Base-by-base conservation (phyloP, 495 filamentous ascomycete species). In the Articulospora tetracladia region DNA sequence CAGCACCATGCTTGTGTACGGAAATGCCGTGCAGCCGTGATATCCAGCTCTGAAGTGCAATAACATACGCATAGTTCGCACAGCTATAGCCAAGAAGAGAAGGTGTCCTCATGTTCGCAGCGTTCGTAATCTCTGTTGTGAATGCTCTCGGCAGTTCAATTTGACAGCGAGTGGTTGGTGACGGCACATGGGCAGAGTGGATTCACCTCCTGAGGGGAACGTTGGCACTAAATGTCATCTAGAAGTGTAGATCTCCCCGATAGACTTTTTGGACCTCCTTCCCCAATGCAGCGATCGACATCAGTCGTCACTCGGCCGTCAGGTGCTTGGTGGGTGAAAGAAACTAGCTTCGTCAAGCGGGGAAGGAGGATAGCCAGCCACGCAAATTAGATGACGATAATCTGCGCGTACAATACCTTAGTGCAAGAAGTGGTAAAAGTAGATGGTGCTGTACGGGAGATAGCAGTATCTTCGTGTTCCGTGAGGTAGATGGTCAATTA, bases 121-220 rank as follows among this genome's bases (percentile, higher is more conserved):
- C n/a, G n/a, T n/a, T n/a, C n/a, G n/a, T n/a, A 32, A 32, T 6
- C 13, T 4, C 4, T 19, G 13, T 11, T 47, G 23, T 56, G 4
- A 25, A 36, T 46, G 22, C 32, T 24, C 20, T 65, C 57, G 62
- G 62, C 62, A 64, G 53, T 64, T 64, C 48, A 36, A 25, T 36
- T 36, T 50, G 50, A 55, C 15, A 51, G 28, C 20, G 54, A 46
- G n/a, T 34, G 32, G 34, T 13, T 41, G 55, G 22, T 47, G 55
- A 54, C 60, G 60, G 60, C 55, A 63, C 49, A 63, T 63, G 60
- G 4, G 23, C 28, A 32, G 41, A 55, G 58, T 55, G 51, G 51
- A 46, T 25, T 55, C 32, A n/a, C 3, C 15, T 55, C 30, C 4
- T 36, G n/a, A 19, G 50, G 47, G 60, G 46, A 48, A 53, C 46